Base-by-base conservation (phyloP, 1,284 basidiomycete species). In the Cerrena zonata region DNA sequence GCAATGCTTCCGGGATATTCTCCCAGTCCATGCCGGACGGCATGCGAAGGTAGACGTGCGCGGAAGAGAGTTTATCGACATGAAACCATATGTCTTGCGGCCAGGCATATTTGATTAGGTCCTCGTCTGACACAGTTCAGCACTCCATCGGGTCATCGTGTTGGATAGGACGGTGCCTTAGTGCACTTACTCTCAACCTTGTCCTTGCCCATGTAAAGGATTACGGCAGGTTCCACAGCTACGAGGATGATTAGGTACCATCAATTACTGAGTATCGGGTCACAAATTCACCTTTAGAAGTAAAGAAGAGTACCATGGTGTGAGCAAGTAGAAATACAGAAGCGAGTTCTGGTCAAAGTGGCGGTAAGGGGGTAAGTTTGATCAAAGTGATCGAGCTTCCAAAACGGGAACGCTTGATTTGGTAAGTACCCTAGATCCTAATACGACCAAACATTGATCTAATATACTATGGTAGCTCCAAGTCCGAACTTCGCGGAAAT, bases 171-270 rank as follows among this genome's bases (percentile, higher is more conserved):
- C 55, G 22, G 22, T 43, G 37, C 51, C 53, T 39, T 24, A n/a
- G 41, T 10, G 38, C 25, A 72, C 86, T 60, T 63, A 94, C 93
- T 96, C 75, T 95, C 94, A 55, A 90, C 85, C 72, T 99, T 98
- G 77, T 99, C 95, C 63, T 83, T 85, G 36, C 95, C 95, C 91
- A 96, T 95, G 71, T 95, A 96, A 53, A 96, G 77, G 19, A 74
- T 81, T 2, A 79, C 86, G 1, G 89, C 76, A 1, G 91, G 90
- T 34, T 78, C 69, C 18, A 69, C 61, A 36, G 68, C 84, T 10
- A 23, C 19, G 45, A 44, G 22, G 43, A 39, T 44, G 24, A 30
- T 21, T 30, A 7, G 26, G 24, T 19, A 36, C 7, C 11, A 3
- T 5, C 7, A 39, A 25, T 27, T 36, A 13, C 34, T 11, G 2